A percentile compares a stretch with the other conserved stretches of the same genome.
Conservation (phyloP, 2,329 filamentous ascomycete species). For the Colletotrichum sansevieriae region DNA sequence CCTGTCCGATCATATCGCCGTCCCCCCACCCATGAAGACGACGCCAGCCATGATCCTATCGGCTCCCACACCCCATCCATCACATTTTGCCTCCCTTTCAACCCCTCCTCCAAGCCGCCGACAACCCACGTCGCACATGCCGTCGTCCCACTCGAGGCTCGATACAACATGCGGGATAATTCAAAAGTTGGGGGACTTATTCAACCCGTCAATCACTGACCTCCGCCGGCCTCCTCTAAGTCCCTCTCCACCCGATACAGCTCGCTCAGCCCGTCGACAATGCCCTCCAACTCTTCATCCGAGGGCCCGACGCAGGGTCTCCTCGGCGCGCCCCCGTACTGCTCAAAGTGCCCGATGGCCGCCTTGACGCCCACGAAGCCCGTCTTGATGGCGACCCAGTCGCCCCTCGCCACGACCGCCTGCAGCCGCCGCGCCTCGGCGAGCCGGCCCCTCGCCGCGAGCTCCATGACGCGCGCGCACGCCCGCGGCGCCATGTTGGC, state of each 20-base stretch:
- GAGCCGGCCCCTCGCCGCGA: conserved; percentile 70
- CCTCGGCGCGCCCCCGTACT: conserved; percentile 55
- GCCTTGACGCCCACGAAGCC: conserved; percentile 64
- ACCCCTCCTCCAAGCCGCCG: not conserved
- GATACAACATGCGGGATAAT: not conserved
- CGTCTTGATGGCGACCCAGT: conserved; percentile 62
- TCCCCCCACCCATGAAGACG: no score
- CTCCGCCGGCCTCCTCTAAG: conserved; percentile 44
- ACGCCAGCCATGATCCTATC: no score
- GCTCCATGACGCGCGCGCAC: conserved; percentile 71
- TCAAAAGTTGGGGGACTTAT: not conserved
- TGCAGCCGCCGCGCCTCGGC: conserved; percentile 66
- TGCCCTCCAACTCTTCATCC: conserved; percentile 50
- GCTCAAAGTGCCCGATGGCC: conserved; percentile 56
- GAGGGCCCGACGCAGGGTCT: conserved; percentile 54
- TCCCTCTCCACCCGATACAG: conserved; percentile 50
- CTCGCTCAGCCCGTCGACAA: conserved; percentile 54
- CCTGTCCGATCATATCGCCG: no score
- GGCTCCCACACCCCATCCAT: no score
- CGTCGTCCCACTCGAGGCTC: not conserved
- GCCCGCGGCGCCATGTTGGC: conserved; percentile 78
- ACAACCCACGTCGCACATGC: not conserved
- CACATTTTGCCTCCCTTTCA: not conserved
- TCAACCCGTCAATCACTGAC: conserved; percentile 22
- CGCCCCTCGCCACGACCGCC: conserved; percentile 60